Conservation (phyloP, 2,329 filamentous ascomycete genomes). For the Zarea fungicola region DNA sequence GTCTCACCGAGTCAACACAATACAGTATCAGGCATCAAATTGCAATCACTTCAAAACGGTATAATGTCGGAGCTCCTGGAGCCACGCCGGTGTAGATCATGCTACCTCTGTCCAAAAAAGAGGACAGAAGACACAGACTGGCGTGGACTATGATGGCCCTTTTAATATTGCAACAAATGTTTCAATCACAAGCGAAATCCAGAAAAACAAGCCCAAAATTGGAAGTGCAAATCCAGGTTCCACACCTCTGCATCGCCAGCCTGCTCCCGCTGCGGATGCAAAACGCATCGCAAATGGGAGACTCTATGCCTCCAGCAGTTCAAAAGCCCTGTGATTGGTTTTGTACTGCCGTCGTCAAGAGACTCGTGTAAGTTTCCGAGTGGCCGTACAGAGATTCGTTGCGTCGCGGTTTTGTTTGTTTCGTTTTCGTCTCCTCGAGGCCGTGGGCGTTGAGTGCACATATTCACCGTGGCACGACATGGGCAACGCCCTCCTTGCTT, state of each 20-base stretch:
- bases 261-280: constrained; percentile 30
- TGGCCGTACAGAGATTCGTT: constrained; percentile 14
- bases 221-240: constrained; percentile 8
- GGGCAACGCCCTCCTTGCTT: background rate
- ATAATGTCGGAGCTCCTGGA: constrained; percentile 47
- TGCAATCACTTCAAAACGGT: too few relatives aligned
- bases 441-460: constrained; percentile 1
- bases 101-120: background rate
- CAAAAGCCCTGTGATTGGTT: too few relatives aligned
- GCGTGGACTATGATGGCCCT: constrained; percentile 52
- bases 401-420: constrained; percentile 6
- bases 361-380: constrained; percentile 11
- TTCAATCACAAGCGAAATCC: constrained; percentile 14
- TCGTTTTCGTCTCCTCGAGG: background rate
- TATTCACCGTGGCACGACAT: too few relatives aligned
- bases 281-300: constrained; percentile 32
- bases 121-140: constrained; percentile 29
- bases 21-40: background rate
- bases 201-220: constrained; percentile 3
- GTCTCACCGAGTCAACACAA: background rate
- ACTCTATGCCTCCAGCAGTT: constrained; percentile 20
- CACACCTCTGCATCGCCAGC: constrained; percentile 24
- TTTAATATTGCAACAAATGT: constrained; percentile 37
- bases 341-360: constrained; percentile 5
- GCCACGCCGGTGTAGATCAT: constrained; percentile 43